These are phyloP conservation scores for Keithomyces neogunnii DNA, from an alignment of 2,329 filamentous ascomycete genomes.

Conservation along the genomic window DNA sequence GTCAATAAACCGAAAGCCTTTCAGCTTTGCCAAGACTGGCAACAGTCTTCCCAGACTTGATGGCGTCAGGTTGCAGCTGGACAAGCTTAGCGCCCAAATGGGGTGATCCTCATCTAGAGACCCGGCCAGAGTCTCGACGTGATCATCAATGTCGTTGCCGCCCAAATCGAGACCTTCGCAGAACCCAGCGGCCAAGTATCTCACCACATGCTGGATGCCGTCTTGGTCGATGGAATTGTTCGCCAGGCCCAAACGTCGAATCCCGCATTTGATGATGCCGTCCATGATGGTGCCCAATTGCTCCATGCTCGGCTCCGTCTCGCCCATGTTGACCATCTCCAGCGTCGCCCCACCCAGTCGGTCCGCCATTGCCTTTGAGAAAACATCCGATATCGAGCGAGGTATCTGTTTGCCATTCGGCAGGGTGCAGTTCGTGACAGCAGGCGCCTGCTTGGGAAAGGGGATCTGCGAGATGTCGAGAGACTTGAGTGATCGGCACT, in stretches of 20 bases:
- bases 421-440: conserved; percentile 19
- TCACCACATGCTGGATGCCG: conserved; percentile 66
- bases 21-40: conserved; percentile 60
- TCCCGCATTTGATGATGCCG: conserved; percentile 67
- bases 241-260: conserved; percentile 73
- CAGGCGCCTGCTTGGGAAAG: conserved; percentile 49
- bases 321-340: conserved; percentile 75
- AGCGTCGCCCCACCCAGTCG: conserved; percentile 67
- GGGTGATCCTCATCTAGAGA: conserved; percentile 45
- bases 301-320: conserved; percentile 63
- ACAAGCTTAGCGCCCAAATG: conserved; percentile 76
- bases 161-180: conserved; percentile 87
- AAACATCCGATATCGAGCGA: conserved; percentile 43
- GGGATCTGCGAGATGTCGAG: conserved; percentile 80
- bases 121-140: conserved; percentile 43
- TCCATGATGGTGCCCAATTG: conserved; percentile 74
- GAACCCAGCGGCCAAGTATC: conserved; percentile 64
- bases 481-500: conserved; percentile 77
- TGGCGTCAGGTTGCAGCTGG: conserved; percentile 73
- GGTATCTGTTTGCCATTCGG: conserved; percentile 26
- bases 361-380: conserved; percentile 68
- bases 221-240: conserved; percentile 70
- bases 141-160: conserved; percentile 63
- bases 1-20: conserved; percentile 79
- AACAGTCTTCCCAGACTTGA: conserved; percentile 66